Base-by-base conservation (phyloP, 805 yeast species). In the Ogataea glucozyma region DNA sequence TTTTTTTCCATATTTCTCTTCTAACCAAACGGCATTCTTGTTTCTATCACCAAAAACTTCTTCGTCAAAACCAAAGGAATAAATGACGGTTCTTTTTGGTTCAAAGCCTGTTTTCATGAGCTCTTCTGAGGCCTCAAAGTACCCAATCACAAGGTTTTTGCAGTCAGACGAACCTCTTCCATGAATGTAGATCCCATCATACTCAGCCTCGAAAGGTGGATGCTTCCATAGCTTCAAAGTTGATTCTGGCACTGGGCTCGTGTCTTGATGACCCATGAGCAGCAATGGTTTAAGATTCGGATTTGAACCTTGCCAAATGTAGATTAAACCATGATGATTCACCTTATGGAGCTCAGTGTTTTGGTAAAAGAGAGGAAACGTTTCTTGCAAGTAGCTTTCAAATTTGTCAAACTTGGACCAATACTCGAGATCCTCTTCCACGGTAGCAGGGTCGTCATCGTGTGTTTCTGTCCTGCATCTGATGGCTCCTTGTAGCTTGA, bases 161-260 rank as follows among this genome's bases (percentile, higher is more conserved):
- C 88, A 81, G 61, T 87, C 96, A 26, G 73, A 60, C 2, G 85
- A 58, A 19, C 95, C 95, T 51, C 95, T 73, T 2, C 95, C 95
- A 75, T 80, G 83, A 8, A 87, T 49, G 31, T 56, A 63, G 19
- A 71, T 67, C 11, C 87, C 88, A 51, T 85, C 91, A 54, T 66
- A 84, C 53, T 72, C 67, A 8, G 82, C 87, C 4, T 67, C 59
- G 48, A 76, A 84, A 1, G 95, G 93, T 3, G 81, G 81, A 57
- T 78, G 69, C 0, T 69, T 64, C 93, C 93, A 85, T 43, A 75
- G 68, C 20, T 57, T 62, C 40, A 71, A 54, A 0, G 88, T 79
- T 17, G 71, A 73, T 10, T 63, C 60, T 50, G 80, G 85, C n/a
- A 84, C 84, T 1, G 93, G 91, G 7, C 84, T 91, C 4, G 81